Evolutionary conservation across 1,284 basidiomycete genomes (phyloP).

Genomic region (Xerocomus amazonicus): DNA sequence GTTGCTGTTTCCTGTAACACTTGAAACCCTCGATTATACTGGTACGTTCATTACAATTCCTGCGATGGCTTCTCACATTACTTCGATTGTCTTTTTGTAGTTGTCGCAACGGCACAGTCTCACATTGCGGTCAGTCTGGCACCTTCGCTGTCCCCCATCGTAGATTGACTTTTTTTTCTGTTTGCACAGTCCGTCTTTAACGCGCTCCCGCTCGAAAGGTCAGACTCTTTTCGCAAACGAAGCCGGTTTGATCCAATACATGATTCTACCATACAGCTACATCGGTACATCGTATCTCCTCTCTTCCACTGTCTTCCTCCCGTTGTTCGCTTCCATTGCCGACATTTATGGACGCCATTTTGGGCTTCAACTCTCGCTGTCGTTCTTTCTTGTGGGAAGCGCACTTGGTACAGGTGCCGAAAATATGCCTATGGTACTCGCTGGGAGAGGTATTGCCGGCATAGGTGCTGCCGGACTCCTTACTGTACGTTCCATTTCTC

Average conservation of each 20-base stretch:
- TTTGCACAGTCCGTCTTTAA: constrained; percentile 41
- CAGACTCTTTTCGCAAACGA: not conserved
- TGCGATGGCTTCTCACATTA: not conserved
- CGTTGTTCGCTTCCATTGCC: constrained; percentile 47
- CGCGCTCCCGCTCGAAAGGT: constrained; percentile 45
- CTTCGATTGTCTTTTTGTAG: constrained; percentile 24
- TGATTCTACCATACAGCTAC: constrained; percentile 30
- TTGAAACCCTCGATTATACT: constrained; percentile 42
- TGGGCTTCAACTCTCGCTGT: constrained; percentile 41
- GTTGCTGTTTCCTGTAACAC: constrained; percentile 27
- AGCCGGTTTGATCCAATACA: not conserved
- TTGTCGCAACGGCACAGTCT: constrained; percentile 52
- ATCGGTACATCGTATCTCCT: constrained; percentile 49
- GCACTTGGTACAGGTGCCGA: constrained; percentile 44
- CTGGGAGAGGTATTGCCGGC: constrained; percentile 46
- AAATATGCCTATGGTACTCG: constrained; percentile 46
- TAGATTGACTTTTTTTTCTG: not conserved
- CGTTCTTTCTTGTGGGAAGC: constrained; percentile 46
- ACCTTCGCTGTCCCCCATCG: not conserved
- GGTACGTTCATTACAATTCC: constrained; percentile 23
- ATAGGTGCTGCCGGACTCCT: constrained; percentile 48
- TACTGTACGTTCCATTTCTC: constrained; percentile 33
- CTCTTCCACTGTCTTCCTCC: constrained; percentile 51
- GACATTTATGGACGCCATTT: constrained; percentile 48
- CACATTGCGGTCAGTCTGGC: constrained; percentile 40